These are phyloP conservation scores for Isabelozyma heimii DNA, from an alignment of 805 yeast genomes.

Conservation along the genomic window DNA sequence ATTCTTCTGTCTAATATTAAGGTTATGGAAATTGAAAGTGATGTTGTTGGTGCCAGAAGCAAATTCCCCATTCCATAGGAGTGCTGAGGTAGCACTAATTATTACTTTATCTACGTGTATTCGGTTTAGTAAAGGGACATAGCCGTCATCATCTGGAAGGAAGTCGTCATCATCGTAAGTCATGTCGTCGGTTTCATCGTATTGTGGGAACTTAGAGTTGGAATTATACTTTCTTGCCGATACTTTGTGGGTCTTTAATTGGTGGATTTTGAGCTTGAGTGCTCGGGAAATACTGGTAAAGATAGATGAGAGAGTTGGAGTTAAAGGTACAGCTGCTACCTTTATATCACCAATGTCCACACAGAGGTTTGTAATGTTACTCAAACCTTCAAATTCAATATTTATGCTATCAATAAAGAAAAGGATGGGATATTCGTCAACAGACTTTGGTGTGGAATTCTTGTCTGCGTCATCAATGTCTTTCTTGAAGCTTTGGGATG, in stretches of 20 bases:
- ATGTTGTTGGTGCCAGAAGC: conserved; percentile 25
- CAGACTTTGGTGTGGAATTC: neutral
- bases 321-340: conserved; percentile 44
- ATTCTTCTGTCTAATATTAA: conserved; percentile 44
- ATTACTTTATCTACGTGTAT: conserved; percentile 35
- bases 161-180: conserved; percentile 4
- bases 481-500: conserved; percentile 44
- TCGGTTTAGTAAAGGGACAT: conserved; percentile 30
- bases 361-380: conserved; percentile 28
- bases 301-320: conserved; percentile 35
- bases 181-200: conserved; percentile 10
- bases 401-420: conserved; percentile 33
- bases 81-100: conserved; percentile 47
- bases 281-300: conserved; percentile 36
- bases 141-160: conserved; percentile 7
- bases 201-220: conserved; percentile 22
- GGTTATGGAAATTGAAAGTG: conserved; percentile 19
- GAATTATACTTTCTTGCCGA: neutral
- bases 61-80: conserved; percentile 40
- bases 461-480: neutral
- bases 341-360: conserved; percentile 39
- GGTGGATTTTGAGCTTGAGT: conserved; percentile 29
- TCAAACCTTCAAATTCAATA: conserved; percentile 49
- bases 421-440: conserved; percentile 15
- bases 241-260: conserved; percentile 17